Conservation (phyloP, 2,329 filamentous ascomycete species). For the Aschersonia sp. region DNA sequence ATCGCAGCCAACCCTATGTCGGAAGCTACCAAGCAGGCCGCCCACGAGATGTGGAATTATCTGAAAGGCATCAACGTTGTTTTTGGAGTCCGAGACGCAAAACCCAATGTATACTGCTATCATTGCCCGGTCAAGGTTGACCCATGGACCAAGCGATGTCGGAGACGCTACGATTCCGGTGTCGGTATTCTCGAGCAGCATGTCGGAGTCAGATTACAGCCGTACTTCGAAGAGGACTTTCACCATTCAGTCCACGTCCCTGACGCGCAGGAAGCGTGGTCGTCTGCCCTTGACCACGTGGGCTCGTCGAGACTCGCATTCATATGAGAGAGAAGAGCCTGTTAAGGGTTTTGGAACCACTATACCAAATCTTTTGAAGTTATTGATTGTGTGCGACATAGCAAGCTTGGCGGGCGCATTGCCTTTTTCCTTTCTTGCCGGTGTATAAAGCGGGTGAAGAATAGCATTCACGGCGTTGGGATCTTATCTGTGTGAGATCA, state of each 20-base stretch:
- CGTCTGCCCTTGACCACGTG: conserved; percentile 17
- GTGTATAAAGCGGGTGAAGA: no score
- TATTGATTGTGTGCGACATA: no score
- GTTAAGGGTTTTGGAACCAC: neutral
- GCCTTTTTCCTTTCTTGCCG: no score
- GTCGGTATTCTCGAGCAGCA: conserved; percentile 22
- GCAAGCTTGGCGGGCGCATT: no score
- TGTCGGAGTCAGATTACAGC: conserved; percentile 20
- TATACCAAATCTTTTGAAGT: neutral
- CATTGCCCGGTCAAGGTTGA: conserved; percentile 28
- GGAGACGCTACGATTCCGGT: conserved; percentile 23
- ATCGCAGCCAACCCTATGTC: conserved; percentile 19
- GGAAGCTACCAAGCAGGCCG: conserved; percentile 19
- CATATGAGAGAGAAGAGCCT: conserved; percentile 12
- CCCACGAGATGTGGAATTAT: conserved; percentile 22
- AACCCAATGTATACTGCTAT: conserved; percentile 25
- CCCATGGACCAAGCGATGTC: conserved; percentile 28
- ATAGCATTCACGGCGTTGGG: no score
- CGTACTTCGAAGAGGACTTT: conserved; percentile 30
- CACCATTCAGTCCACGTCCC: conserved; percentile 23
- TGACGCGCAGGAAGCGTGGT: conserved; percentile 22
- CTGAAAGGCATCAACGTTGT: conserved; percentile 20
- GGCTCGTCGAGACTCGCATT: conserved; percentile 16
- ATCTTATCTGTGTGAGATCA: no score
- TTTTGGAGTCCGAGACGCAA: conserved; percentile 20